phyloP scores from a whole-genome alignment of 2,329 filamentous ascomycete species.

The Neofusicoccum sp. region DNA sequence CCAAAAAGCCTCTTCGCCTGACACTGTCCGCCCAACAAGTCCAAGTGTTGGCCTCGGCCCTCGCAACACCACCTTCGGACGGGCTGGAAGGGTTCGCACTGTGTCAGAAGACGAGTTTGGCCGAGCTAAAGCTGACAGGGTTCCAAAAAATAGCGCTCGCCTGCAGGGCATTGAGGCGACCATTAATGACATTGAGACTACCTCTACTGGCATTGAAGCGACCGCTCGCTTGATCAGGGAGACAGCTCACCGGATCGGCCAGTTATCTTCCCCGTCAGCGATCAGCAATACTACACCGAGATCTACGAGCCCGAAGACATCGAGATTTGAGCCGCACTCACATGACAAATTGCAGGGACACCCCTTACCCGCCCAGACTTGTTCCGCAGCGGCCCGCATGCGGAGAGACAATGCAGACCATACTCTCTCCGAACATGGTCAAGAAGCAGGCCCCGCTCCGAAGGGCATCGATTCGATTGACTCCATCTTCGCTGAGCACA shows the following conservation, averaged over 20 bases:
- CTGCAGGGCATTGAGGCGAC: neutral
- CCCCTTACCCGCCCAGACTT: slow-evolving; percentile 15
- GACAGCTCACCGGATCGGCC: slow-evolving; percentile 3
- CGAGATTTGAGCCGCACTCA: neutral
- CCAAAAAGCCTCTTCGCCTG: neutral
- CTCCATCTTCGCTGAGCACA: slow-evolving; percentile 41
- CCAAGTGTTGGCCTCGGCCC: slow-evolving; percentile 10
- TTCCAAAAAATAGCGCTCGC: neutral
- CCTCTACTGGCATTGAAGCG: neutral
- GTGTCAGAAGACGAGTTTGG: neutral
- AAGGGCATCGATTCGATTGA: slow-evolving; percentile 29
- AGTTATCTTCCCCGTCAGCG: neutral
- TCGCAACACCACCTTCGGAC: neutral
- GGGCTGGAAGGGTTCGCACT: slow-evolving; percentile 1
- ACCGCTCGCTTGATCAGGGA: neutral
- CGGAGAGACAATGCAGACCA: slow-evolving; percentile 5
- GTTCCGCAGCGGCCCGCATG: neutral
- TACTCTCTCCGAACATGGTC: slow-evolving; percentile 21
- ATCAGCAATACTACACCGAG: neutral
- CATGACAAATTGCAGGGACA: neutral
- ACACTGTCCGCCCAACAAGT: neutral
- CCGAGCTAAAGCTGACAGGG: slow-evolving; percentile 5
- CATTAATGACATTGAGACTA: neutral
- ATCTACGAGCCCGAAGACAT: neutral
- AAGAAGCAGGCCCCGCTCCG: slow-evolving; percentile 35